These are phyloP conservation scores for Ophiostoma piceae DNA, from an alignment of 2,329 filamentous ascomycete species.

Conservation along the genomic window DNA sequence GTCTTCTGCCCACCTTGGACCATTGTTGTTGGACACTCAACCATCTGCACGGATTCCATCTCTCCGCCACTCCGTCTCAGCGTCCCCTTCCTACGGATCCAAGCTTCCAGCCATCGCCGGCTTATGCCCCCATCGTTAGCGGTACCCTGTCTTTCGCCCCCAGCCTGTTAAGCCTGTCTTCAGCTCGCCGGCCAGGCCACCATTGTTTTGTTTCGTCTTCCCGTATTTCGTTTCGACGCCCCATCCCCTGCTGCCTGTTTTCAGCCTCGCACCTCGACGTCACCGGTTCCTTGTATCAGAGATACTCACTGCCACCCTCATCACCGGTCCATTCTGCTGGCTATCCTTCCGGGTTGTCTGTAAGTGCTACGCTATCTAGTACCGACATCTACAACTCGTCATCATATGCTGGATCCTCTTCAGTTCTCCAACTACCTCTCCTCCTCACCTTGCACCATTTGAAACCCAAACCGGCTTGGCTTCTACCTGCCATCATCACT, in stretches of 20 bases:
- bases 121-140: background rate
- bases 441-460: constrained; percentile 4
- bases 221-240: background rate
- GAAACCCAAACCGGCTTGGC: background rate
- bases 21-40: too few relatives aligned
- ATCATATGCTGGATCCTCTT: background rate
- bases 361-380: background rate
- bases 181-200: background rate
- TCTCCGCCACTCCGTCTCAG: background rate
- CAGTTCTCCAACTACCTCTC: background rate
- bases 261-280: constrained; percentile 15
- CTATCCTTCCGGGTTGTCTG: background rate
- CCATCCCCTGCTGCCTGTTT: background rate
- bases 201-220: background rate
- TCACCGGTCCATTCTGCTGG: background rate
- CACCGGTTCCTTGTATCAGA: background rate
- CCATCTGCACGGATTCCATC: constrained; percentile 1
- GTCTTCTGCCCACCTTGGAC: background rate
- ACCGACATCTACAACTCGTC: background rate
- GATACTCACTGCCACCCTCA: too few relatives aligned
- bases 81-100: background rate
- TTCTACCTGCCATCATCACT: background rate
- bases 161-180: background rate
- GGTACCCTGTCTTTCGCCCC: background rate
- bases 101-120: background rate